Evolutionary conservation across 1,139 yeast species (phyloP).

Genomic region (Candida albicans): DNA sequence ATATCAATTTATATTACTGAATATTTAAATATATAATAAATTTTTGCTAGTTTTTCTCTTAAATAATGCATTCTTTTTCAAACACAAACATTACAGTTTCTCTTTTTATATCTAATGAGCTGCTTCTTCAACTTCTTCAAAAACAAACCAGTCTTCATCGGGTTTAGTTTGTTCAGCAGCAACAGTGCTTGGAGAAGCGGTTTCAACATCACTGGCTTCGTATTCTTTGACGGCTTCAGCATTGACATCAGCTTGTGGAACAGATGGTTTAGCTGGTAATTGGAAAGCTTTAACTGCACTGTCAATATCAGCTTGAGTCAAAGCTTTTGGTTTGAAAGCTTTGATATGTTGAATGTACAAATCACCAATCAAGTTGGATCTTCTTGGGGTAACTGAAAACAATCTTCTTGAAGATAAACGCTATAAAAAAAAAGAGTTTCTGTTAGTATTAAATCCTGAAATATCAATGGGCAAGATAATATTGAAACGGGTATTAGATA

Average conservation of each 20-base stretch:
- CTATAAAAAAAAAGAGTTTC: constrained; percentile 6
- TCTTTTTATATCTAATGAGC: constrained; percentile 23
- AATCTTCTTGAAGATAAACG: constrained; percentile 40
- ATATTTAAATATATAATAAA: neutral
- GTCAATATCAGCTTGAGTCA: constrained; percentile 72
- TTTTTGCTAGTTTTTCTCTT: too few relatives aligned
- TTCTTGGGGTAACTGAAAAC: constrained; percentile 46
- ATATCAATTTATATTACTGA: neutral
- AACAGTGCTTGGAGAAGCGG: constrained; percentile 43
- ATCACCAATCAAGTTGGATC: constrained; percentile 72
- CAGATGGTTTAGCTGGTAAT: constrained; percentile 70
- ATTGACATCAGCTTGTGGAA: constrained; percentile 73
- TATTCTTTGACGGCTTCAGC: constrained; percentile 75
- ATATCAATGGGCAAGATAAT: too few relatives aligned
- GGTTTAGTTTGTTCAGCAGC: constrained; percentile 43
- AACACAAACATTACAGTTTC: too few relatives aligned
- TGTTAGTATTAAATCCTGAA: too few relatives aligned
- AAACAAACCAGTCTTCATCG: constrained; percentile 81
- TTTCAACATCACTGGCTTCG: constrained; percentile 76
- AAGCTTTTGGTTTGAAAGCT: constrained; percentile 81
- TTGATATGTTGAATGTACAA: constrained; percentile 85
- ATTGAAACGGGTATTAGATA: too few relatives aligned
- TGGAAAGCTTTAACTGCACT: constrained; percentile 80
- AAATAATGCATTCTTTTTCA: too few relatives aligned
- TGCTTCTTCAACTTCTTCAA: constrained; percentile 72